These are phyloP conservation scores for Pseudogymnoascus sp. DNA, from an alignment of 2,329 filamentous ascomycete species.

Conservation along the genomic window DNA sequence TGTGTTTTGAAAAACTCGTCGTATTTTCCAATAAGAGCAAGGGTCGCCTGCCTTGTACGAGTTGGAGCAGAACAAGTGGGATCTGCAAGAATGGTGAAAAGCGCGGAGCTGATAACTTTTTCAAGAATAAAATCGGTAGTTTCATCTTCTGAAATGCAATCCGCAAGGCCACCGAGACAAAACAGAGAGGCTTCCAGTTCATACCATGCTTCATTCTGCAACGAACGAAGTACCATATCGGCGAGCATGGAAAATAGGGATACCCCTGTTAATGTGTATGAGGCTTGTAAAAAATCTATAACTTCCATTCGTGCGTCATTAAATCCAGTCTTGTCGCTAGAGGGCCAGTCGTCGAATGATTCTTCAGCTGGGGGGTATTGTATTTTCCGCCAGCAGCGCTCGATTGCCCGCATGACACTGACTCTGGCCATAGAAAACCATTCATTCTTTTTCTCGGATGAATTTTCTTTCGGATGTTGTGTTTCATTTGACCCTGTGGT, in stretches of 20 bases:
- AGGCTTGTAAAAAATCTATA: slow-evolving; percentile 65
- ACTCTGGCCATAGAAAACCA: slow-evolving; percentile 53
- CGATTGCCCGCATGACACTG: slow-evolving; percentile 55
- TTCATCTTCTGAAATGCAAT: slow-evolving; percentile 52
- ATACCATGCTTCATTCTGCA: slow-evolving; percentile 43
- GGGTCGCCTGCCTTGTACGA: slow-evolving; percentile 57
- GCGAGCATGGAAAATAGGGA: slow-evolving; percentile 49
- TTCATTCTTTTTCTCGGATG: slow-evolving; percentile 26
- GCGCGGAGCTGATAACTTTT: slow-evolving; percentile 50
- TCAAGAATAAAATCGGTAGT: slow-evolving; percentile 49
- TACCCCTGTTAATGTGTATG: slow-evolving; percentile 53
- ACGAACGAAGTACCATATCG: slow-evolving; percentile 42
- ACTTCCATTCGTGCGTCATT: slow-evolving; percentile 68
- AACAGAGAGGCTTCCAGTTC: slow-evolving; percentile 53
- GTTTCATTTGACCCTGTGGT: slow-evolving; percentile 6
- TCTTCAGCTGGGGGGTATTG: slow-evolving; percentile 51
- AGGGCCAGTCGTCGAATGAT: slow-evolving; percentile 57
- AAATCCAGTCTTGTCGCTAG: slow-evolving; percentile 58
- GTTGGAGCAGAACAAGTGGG: slow-evolving; percentile 46
- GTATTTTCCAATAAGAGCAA: slow-evolving; percentile 63
- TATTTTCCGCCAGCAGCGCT: slow-evolving; percentile 60
- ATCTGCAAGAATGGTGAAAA: slow-evolving; percentile 48
- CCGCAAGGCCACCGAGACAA: slow-evolving; percentile 58
- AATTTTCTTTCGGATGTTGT: not conserved
- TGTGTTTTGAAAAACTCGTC: slow-evolving; percentile 69